Conservation (phyloP, 2,329 filamentous ascomycete genomes). For the Colletotrichum coccodes region DNA sequence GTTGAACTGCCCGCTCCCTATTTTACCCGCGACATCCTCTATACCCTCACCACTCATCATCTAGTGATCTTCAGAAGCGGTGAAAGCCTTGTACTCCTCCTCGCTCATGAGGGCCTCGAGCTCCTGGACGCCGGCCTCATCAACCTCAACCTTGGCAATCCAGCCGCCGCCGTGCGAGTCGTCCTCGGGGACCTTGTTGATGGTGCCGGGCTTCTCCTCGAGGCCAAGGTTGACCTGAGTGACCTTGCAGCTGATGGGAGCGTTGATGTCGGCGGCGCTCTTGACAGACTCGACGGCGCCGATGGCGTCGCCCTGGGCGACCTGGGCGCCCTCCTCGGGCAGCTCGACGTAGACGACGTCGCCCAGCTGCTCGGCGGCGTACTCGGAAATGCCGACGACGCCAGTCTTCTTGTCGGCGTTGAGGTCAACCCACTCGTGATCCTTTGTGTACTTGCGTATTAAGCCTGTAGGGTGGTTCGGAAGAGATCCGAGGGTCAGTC, state of each 20-base stretch:
- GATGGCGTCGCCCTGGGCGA: slow-evolving; percentile 82
- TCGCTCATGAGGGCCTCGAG: slow-evolving; percentile 81
- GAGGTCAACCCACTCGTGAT: slow-evolving; percentile 98
- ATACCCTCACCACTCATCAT: not conserved
- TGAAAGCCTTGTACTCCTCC: slow-evolving; percentile 82
- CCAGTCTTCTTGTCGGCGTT: slow-evolving; percentile 84
- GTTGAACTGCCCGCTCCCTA: slow-evolving; percentile 32
- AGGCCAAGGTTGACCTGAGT: slow-evolving; percentile 78
- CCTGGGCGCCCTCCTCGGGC: slow-evolving; percentile 74
- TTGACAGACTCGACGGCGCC: slow-evolving; percentile 99
- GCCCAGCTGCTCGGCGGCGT: slow-evolving; percentile 91
- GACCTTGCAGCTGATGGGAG: slow-evolving; percentile 83
- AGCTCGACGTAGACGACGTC: slow-evolving; percentile 99
- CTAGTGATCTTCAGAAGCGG: slow-evolving; percentile 56
- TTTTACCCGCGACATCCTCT: not conserved
- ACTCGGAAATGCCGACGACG: slow-evolving; percentile 86
- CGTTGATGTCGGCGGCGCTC: slow-evolving; percentile 96
- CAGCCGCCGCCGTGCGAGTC: slow-evolving; percentile 81
- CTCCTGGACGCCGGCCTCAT: slow-evolving; percentile 72
- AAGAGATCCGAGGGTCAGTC: slow-evolving; percentile 17
- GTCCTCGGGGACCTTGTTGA: slow-evolving; percentile 92
- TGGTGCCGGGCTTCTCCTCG: slow-evolving; percentile 85
- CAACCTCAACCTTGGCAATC: slow-evolving; percentile 89
- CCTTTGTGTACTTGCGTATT: slow-evolving; percentile 90
- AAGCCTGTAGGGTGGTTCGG: slow-evolving; percentile 54